Conservation (phyloP, 1,139 yeast genomes). For the Pichia sp. region DNA sequence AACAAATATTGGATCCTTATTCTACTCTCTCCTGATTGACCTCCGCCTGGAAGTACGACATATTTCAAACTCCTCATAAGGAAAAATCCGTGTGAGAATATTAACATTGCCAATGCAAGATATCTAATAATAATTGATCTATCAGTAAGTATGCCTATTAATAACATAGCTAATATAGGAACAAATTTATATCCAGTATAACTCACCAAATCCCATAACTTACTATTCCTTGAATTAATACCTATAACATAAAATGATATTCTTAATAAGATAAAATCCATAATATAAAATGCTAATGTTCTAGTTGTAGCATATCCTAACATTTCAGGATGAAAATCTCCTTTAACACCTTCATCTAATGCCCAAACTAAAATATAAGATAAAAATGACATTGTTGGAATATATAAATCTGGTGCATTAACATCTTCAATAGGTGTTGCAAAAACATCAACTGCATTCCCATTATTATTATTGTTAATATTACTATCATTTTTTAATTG, state of each 20-base stretch:
- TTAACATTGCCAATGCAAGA: conserved; percentile 38
- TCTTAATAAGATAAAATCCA: conserved; percentile 61
- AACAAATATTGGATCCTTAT: conserved; percentile 82
- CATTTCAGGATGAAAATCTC: conserved; percentile 89
- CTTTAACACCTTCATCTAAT: conserved; percentile 77
- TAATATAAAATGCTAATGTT: conserved; percentile 72
- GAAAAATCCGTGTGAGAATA: conserved; percentile 60
- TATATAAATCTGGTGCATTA: conserved; percentile 94
- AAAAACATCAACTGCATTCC: conserved; percentile 38
- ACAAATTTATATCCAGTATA: conserved; percentile 95
- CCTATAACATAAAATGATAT: conserved; percentile 57
- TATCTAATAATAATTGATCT: conserved; percentile 35
- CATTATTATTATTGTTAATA: conserved; percentile 7
- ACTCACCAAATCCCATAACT: conserved; percentile 70
- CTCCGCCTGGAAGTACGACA: conserved; percentile 58
- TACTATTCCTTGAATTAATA: conserved; percentile 45
- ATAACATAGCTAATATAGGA: conserved; percentile 54
- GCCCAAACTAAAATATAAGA: conserved; percentile 87
- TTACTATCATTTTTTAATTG: conserved; percentile 31
- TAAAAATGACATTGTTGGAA: conserved; percentile 88
- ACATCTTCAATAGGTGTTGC: conserved; percentile 76
- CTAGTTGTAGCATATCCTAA: conserved; percentile 89
- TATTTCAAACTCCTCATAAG: conserved; percentile 80
- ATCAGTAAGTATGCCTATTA: conserved; percentile 37
- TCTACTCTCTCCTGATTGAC: conserved; percentile 40